These are phyloP conservation scores for Cynanchum wilfordii DNA, from an alignment of 257 asterid genomes.

Conservation along the genomic window DNA sequence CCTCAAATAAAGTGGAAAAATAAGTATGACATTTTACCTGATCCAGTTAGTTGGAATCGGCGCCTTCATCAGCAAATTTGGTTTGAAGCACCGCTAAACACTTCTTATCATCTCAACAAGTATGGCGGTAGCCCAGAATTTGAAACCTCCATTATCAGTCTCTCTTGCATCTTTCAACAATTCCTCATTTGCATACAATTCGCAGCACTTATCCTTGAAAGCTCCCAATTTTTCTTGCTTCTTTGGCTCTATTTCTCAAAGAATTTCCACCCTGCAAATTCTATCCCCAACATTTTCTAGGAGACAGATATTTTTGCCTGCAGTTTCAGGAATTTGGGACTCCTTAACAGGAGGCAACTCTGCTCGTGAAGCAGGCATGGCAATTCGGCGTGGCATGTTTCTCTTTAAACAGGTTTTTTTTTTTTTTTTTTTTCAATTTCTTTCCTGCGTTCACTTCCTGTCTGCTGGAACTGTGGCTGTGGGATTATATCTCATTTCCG, in stretches of 20 bases:
- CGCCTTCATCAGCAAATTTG: background rate
- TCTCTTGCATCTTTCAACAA: background rate
- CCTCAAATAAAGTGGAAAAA: no score
- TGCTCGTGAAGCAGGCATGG: conserved; percentile 60
- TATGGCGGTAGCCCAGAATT: conserved; percentile 43
- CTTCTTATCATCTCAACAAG: conserved; percentile 6
- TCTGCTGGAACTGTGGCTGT: no score
- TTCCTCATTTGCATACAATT: background rate
- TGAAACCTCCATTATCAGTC: conserved; percentile 12
- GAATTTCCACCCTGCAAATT: conserved; percentile 10
- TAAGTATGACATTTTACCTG: no score
- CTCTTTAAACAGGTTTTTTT: conserved; percentile 73
- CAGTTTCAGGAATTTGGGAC: conserved; percentile 72
- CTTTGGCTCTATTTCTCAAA: conserved; percentile 4
- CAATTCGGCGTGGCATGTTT: conserved; percentile 78
- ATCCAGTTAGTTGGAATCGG: background rate
- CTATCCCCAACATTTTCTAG: conserved; percentile 33
- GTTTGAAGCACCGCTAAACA: background rate
- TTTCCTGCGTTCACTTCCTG: background rate
- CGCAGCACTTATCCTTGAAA: background rate
- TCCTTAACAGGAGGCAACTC: conserved; percentile 69
- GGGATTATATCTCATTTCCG: background rate
- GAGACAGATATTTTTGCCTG: conserved; percentile 46
- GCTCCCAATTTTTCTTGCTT: conserved; percentile 1
- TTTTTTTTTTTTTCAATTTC: conserved; percentile 3